Percentiles rank a stretch among this genome's conserved stretches.
These are phyloP conservation scores for Skeletonema potamos DNA, from an alignment of 108 stramenopile genomes.

Conservation along the genomic window DNA sequence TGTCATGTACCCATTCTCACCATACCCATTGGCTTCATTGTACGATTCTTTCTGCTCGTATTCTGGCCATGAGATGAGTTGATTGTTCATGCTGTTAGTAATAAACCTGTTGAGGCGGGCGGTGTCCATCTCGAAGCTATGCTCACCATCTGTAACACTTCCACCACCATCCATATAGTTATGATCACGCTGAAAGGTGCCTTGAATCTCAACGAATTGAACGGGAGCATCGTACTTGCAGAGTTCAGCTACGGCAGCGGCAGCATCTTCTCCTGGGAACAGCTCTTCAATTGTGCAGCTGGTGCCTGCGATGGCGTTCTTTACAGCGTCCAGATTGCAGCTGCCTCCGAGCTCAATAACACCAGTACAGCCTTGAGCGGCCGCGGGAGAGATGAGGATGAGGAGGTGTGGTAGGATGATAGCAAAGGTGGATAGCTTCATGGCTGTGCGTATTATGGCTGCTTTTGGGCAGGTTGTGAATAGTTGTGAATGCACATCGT, in stretches of 20 bases:
- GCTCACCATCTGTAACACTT: slow-evolving; percentile 1
- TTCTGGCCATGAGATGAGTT: slow-evolving; percentile 25
- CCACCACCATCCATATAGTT: slow-evolving; percentile 25
- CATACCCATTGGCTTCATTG: slow-evolving; percentile 12
- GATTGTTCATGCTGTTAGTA: not conserved
- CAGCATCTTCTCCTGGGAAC: not conserved
- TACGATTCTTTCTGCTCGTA: slow-evolving; percentile 23
- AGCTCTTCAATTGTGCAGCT: not conserved
- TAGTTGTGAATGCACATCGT: not conserved
- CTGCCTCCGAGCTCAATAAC: not conserved
- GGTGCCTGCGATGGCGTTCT: not conserved
- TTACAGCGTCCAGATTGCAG: too few species aligned
- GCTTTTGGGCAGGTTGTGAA: too few species aligned
- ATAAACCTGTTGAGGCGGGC: slow-evolving; percentile 19
- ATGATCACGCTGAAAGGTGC: slow-evolving; percentile 13
- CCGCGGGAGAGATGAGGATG: not conserved
- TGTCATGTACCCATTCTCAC: slow-evolving; percentile 26
- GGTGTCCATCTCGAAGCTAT: slow-evolving; percentile 4
- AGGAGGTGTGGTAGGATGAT: not conserved
- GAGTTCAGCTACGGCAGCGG: not conserved
- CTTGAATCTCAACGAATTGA: slow-evolving; percentile 33
- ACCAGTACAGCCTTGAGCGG: too few species aligned
- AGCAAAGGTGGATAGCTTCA: not conserved
- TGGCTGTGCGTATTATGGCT: too few species aligned
- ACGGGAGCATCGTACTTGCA: slow-evolving; percentile 26